Evolutionary conservation across 345 rosid species (phyloP).

Genomic region (Brassica nigra): DNA sequence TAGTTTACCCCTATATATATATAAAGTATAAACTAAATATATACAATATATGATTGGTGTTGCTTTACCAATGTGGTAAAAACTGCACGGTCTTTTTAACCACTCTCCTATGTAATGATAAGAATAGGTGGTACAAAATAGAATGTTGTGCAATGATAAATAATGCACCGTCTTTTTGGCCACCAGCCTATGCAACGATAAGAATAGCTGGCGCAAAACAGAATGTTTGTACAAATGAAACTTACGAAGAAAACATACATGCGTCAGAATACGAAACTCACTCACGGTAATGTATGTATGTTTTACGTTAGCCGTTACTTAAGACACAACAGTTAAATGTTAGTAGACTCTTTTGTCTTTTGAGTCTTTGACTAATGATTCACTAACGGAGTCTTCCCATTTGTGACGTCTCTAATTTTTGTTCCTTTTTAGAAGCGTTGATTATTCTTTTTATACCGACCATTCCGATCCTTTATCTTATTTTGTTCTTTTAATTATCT

Average conservation of each 20-base stretch:
- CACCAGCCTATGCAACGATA: background rate
- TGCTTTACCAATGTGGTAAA: background rate
- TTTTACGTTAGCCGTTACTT: slow-evolving; percentile 21
- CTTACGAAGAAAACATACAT: background rate
- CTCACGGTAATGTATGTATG: background rate
- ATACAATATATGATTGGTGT: background rate
- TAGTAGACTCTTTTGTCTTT: background rate
- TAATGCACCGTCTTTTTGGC: background rate
- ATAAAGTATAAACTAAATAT: background rate
- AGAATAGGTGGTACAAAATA: background rate
- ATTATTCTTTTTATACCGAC: slow-evolving; percentile 28
- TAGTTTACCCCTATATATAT: background rate
- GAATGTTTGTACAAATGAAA: background rate
- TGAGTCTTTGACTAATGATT: slow-evolving; percentile 11
- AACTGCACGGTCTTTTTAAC: background rate
- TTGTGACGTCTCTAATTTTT: slow-evolving; percentile 6
- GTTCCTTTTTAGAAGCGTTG: background rate
- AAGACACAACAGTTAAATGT: slow-evolving; percentile 23
- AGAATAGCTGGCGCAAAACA: background rate
- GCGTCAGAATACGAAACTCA: background rate
- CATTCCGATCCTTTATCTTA: background rate
- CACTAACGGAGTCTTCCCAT: slow-evolving; percentile 17
- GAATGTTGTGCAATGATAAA: background rate
- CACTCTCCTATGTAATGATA: background rate
- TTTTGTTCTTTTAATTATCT: background rate